phyloP scores from a whole-genome alignment of 2,329 filamentous ascomycete genomes.

The Tolypocladium endophyticum region DNA sequence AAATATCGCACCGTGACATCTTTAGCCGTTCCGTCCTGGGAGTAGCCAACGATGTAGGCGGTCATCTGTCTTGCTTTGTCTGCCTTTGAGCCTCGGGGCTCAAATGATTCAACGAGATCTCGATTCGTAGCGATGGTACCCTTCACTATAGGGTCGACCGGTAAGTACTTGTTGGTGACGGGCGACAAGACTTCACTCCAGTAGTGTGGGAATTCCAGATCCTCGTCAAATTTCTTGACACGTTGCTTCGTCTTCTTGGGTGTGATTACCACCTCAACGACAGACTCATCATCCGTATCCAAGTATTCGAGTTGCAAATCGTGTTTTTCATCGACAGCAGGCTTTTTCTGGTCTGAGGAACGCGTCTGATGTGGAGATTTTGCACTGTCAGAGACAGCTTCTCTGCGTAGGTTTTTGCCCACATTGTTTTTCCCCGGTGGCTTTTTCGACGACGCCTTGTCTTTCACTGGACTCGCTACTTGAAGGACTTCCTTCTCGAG shows the following conservation, averaged over 20 bases:
- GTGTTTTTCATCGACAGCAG: conserved; percentile 34
- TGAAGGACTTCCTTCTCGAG: conserved; percentile 25
- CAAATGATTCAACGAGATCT: conserved; percentile 63
- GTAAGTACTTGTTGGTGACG: conserved; percentile 64
- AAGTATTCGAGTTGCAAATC: conserved; percentile 27
- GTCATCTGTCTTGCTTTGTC: conserved; percentile 84
- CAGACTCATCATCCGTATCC: conserved; percentile 48
- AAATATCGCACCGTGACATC: conserved; percentile 91
- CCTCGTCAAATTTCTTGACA: conserved; percentile 54
- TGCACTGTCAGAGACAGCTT: conserved; percentile 8
- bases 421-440: conserved; percentile 3
- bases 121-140: conserved; percentile 59
- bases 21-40: conserved; percentile 77
- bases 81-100: conserved; percentile 72
- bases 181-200: conserved; percentile 88
- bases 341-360: conserved; percentile 1
- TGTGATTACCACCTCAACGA: conserved; percentile 41
- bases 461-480: neutral
- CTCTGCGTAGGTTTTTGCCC: neutral
- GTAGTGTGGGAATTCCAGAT: conserved; percentile 77
- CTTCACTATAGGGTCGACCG: conserved; percentile 67
- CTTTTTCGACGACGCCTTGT: conserved; percentile 7
- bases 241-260: conserved; percentile 26
- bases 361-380: conserved; percentile 6
- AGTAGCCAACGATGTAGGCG: conserved; percentile 78